Conservation (phyloP, 225 moss, liverwort and hornwort genomes). For the Climacium dendroides region DNA sequence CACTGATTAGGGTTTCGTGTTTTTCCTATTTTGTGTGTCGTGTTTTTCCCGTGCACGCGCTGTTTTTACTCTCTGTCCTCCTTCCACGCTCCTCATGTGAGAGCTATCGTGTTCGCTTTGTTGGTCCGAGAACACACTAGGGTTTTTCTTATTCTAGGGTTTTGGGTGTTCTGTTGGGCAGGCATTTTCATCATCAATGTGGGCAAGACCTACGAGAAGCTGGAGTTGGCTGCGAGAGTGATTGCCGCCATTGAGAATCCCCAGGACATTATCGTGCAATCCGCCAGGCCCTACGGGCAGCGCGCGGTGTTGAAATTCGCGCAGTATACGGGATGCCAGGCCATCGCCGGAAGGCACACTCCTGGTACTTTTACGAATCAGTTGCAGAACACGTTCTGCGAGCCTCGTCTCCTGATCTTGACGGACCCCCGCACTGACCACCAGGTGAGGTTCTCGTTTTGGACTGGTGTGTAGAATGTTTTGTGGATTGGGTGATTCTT, state of each 20-base stretch:
- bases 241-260: slow-evolving; percentile 26
- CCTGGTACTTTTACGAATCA: slow-evolving; percentile 27
- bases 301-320: slow-evolving; percentile 25
- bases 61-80: too few species aligned
- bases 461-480: too few species aligned
- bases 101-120: background rate
- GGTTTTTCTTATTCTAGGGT: background rate
- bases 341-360: slow-evolving; percentile 19
- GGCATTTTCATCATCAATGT: slow-evolving; percentile 26
- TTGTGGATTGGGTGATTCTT: background rate
- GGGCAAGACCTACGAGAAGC: slow-evolving; percentile 21
- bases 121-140: background rate
- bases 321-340: slow-evolving; percentile 30
- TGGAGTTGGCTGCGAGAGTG: slow-evolving; percentile 23
- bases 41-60: background rate
- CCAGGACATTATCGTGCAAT: slow-evolving; percentile 26
- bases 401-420: slow-evolving; percentile 21
- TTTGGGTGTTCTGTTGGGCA: background rate
- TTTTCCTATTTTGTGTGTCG: background rate
- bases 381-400: slow-evolving; percentile 29
- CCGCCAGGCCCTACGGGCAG: slow-evolving; percentile 13
- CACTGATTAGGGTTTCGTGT: background rate
- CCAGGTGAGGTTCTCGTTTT: background rate
- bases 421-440: slow-evolving; percentile 27
- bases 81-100: background rate